A percentile compares a stretch with the other conserved stretches of the same genome.
Conservation (phyloP, 331 rosid species). For the Quercus phellos region DNA sequence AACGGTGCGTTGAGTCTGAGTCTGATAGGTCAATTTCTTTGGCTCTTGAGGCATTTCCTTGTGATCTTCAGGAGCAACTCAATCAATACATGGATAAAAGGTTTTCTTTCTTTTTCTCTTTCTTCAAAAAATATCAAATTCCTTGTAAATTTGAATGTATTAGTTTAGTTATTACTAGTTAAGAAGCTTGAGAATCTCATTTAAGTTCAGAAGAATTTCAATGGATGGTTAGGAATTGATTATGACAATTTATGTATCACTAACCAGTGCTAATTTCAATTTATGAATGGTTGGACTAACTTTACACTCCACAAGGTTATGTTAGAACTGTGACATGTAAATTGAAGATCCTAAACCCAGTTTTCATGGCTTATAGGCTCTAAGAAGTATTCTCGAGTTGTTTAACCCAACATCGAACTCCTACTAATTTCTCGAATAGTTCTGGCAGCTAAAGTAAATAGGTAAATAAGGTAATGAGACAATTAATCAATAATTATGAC, state of each 20-base stretch:
- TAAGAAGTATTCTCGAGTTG: neutral
- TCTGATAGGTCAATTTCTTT: constrained; percentile 54
- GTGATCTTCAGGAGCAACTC: constrained; percentile 70
- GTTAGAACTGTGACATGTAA: neutral
- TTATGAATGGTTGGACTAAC: neutral
- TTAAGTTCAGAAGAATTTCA: neutral
- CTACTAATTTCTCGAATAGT: neutral
- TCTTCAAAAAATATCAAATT: too few relatives aligned
- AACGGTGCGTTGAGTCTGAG: constrained; percentile 40
- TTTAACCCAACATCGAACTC: neutral
- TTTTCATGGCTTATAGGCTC: neutral
- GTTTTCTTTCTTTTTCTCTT: constrained; percentile 22
- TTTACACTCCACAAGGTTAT: neutral
- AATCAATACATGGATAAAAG: constrained; percentile 64
- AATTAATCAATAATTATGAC: too few relatives aligned
- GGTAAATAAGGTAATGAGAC: too few relatives aligned
- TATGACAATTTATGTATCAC: neutral
- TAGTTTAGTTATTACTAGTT: neutral
- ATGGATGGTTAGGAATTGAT: neutral
- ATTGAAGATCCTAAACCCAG: neutral
- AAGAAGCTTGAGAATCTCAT: neutral
- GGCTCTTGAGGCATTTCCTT: constrained; percentile 80
- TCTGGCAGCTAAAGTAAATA: too few relatives aligned
- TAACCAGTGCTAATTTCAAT: neutral
- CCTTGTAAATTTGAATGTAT: too few relatives aligned